Evolutionary conservation across 805 yeast genomes (phyloP).

Genomic region (Torulaspora indica): DNA sequence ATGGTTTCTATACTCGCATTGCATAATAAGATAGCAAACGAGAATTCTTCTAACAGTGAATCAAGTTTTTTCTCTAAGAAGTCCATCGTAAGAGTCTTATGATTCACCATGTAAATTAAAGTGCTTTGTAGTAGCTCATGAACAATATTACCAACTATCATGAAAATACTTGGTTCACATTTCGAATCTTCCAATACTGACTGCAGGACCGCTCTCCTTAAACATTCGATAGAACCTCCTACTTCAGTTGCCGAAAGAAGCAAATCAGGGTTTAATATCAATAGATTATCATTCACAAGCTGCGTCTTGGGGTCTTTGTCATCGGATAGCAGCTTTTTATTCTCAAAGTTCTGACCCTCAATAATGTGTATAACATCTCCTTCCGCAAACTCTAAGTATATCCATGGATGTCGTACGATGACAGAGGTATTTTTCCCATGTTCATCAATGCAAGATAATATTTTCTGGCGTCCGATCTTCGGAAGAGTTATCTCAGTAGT

Average conservation of each 20-base stretch:
- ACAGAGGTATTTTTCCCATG: conserved; percentile 38
- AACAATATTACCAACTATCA: conserved; percentile 76
- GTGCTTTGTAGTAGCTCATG: conserved; percentile 64
- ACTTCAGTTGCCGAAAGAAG: conserved; percentile 76
- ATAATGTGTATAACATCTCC: conserved; percentile 63
- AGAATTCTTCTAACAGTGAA: conserved; percentile 39
- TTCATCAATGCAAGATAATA: conserved; percentile 48
- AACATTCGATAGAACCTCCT: conserved; percentile 70
- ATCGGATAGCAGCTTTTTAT: conserved; percentile 30
- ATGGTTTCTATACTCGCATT: conserved; percentile 47
- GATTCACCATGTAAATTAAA: conserved; percentile 35
- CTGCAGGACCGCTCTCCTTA: conserved; percentile 61
- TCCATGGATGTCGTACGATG: conserved; percentile 60
- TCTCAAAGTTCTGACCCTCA: conserved; percentile 36
- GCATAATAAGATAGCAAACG: conserved; percentile 52
- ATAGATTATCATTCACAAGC: conserved; percentile 46
- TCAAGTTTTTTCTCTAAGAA: conserved; percentile 37
- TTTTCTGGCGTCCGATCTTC: conserved; percentile 42
- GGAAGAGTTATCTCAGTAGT: conserved; percentile 19
- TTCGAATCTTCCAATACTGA: conserved; percentile 51
- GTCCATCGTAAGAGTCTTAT: conserved; percentile 30
- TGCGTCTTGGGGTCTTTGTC: conserved; percentile 29
- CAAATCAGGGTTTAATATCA: conserved; percentile 80
- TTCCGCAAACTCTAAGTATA: conserved; percentile 42
- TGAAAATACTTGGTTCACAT: conserved; percentile 58